Evolutionary conservation across 306 rosid species (phyloP).

Genomic region (Alnus rubra): DNA sequence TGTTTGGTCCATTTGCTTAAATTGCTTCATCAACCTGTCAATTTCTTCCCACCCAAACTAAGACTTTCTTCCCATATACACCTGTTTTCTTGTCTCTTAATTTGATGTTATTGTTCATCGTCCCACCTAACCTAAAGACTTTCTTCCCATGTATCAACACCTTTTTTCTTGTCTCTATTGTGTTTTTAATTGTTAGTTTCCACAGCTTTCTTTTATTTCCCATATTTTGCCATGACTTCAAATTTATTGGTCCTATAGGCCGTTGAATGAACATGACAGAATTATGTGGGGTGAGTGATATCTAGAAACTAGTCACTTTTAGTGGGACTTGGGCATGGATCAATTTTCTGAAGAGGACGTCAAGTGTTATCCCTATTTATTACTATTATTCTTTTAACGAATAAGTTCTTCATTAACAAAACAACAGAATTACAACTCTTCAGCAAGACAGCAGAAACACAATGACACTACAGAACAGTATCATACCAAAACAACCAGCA

Average conservation of each 20-base stretch:
- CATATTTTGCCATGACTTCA: not conserved
- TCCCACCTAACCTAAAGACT: too few species aligned
- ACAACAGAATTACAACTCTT: too few species aligned
- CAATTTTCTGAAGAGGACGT: too few species aligned
- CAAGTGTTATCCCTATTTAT: too few species aligned
- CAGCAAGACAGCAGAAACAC: too few species aligned
- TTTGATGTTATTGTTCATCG: too few species aligned
- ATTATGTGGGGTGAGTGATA: constrained; percentile 3
- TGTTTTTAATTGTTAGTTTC: constrained; percentile 22
- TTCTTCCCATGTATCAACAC: not conserved
- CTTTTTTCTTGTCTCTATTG: constrained; percentile 37
- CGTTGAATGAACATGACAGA: constrained; percentile 19
- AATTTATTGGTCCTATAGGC: constrained; percentile 7
- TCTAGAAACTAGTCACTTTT: constrained; percentile 30
- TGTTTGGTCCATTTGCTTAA: constrained; percentile 32
- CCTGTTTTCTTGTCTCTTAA: constrained; percentile 36
- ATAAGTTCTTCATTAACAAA: too few species aligned
- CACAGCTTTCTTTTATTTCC: not conserved
- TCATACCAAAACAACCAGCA: too few species aligned
- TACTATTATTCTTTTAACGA: too few species aligned
- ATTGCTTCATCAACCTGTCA: constrained; percentile 18
- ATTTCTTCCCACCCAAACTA: constrained; percentile 64
- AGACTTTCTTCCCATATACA: constrained; percentile 52
- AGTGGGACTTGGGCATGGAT: constrained; percentile 9
- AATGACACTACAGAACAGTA: too few species aligned